Evolutionary conservation across 2,329 filamentous ascomycete species (phyloP), one percentile per base, ranked within the genome.

Genomic region (Hymenoscyphus fructigenus): DNA sequence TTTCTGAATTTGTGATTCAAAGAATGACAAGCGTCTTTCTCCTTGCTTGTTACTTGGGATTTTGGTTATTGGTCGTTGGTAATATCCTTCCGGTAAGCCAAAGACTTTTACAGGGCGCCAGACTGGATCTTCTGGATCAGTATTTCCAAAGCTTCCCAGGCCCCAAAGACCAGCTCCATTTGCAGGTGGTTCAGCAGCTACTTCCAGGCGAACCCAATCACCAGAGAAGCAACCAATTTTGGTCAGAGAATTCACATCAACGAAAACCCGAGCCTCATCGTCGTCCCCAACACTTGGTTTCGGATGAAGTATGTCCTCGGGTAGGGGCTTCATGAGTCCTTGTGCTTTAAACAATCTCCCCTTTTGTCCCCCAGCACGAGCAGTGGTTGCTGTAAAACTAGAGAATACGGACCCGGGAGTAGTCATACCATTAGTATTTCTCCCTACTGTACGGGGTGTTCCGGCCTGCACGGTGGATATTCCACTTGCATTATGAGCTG

Each of bases 141-240:
- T 79, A n/a, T 85, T 82, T 6, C 84, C 85, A 68, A 88, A 91
- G 67, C 86, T 88, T 26, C 87, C 87, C 3, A 92, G 81, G 1
- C 88, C 88, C 79, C 88, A 90, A 0, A 84, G 80, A 60, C 85
- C 90, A 69, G 86, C 86, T 20, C 83, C 90, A 75, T 87, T 90
- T 17, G 82, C 79, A 26, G 85, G 89, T 65, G 91, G 90, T 74
- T 93, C 91, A 69, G 91, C 85, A 0, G 91, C 85, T 5, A 87
- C 84, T 78, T 97, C 92, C 12, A 97, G 82, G 26, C 90, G 88
- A 12, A 97, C 92, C 95, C 95, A 99, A 75, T 99, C 95, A 34
- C 95, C 95, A 0, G 94, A 98, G 75, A 99, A 99, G 77, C 94
- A 98, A 17, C 94, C 93, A 62, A 99, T 90, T 71, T 93, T 93